Base-by-base conservation (phyloP, 192 early-diverging fungal species). In the Backusella australiensis region DNA sequence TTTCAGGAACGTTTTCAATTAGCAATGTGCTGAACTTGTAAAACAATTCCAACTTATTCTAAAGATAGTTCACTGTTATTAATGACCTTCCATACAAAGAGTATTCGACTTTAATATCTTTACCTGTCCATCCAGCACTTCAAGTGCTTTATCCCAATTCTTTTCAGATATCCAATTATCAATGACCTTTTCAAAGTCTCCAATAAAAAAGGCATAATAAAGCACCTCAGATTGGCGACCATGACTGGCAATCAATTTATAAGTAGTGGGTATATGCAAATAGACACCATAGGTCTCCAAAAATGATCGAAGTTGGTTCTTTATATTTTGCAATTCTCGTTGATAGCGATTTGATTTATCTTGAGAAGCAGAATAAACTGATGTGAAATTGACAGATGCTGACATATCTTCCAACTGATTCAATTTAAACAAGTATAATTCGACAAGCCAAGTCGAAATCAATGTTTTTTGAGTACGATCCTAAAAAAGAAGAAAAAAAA, bases 11-110 rank as follows among this genome's bases (percentile, higher is more conserved):
- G 56, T 93, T 85, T 76, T 93, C 91, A 88, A 99, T 94, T 49
- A 99, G 82, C 0, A 86, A 83, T 0, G 94, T 89, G 1, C 95
- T 91, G 81, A 91, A 96, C 75, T 93, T 91, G 86, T 99, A 99
- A 65, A 93, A 96, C 38, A 92, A 84, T 59, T 94, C 94, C 17
- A 93, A 80, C 0, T 89, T 90, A 39, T 83, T 85, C 91, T 92
- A 69, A 75, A 72, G 12, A n/a, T 11, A 75, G 1, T n/a, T 14
- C 3, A 29, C 21, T 53, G 69, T 19, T 15, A 53, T 26, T 59
- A 15, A 6, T 6, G 6, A 6, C 6, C 46, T 49, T 49, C 1
- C 17, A 49, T 49, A 6, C 17, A 42, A 21, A 83, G 17, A 49
- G 1, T 6, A 49, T 49, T 49, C 14, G 15, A 49, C 17, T 17